Conservation (phyloP, 176 grass and related monocot species). For the Eleusine coracana region DNA sequence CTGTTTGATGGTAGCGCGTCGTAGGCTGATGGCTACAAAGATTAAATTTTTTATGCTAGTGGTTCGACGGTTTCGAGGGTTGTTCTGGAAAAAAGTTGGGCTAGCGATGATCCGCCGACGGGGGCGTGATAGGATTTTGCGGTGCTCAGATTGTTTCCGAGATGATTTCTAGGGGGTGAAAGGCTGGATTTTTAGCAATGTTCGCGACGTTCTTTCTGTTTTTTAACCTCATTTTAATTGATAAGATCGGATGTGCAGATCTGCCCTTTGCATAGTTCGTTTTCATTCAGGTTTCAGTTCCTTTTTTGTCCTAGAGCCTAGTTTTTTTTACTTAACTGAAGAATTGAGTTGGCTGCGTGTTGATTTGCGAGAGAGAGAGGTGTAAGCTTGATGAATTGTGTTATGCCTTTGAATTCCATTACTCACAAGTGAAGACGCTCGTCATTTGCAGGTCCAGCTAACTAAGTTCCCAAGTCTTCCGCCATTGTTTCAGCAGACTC, state of each 20-base stretch:
- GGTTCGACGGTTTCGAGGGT: background rate
- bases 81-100: background rate
- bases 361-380: background rate
- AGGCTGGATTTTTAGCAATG: background rate
- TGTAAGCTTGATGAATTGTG: background rate
- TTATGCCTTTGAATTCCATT: background rate
- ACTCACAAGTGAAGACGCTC: conserved; percentile 2
- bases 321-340: background rate
- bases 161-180: conserved; percentile 9
- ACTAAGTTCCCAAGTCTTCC: conserved; percentile 94
- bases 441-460: conserved; percentile 64
- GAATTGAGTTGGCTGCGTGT: background rate
- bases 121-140: background rate
- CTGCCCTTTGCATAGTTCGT: background rate
- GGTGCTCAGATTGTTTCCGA: background rate
- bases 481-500: conserved; percentile 72
- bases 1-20: background rate
- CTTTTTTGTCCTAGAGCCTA: background rate
- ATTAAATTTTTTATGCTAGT: background rate
- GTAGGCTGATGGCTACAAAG: background rate
- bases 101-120: background rate
- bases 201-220: background rate
- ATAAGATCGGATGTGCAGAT: background rate
- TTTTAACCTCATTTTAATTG: background rate
- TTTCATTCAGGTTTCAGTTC: background rate